Percentiles rank a stretch among this genome's conserved stretches.
Conservation (phyloP, 495 filamentous ascomycete genomes). For the Letharia lupina region DNA sequence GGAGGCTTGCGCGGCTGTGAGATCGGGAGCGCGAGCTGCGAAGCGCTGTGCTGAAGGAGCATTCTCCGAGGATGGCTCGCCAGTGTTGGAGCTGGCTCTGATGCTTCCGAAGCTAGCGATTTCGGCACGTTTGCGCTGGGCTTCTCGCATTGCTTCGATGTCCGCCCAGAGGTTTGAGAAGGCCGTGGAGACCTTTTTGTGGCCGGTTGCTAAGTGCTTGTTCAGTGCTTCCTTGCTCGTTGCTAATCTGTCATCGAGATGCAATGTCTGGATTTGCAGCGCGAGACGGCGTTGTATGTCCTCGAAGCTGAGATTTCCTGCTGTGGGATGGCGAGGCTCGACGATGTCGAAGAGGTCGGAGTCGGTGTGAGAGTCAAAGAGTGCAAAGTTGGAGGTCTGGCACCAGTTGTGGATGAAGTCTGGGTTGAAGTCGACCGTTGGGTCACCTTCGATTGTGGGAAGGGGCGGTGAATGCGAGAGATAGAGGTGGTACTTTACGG, state of each 20-base stretch:
- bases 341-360: conserved; percentile 89
- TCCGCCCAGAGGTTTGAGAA: conserved; percentile 85
- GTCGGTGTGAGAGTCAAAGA: conserved; percentile 73
- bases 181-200: conserved; percentile 72
- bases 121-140: conserved; percentile 61
- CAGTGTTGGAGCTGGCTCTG: conserved; percentile 23
- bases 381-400: conserved; percentile 76
- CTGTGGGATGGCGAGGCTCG: conserved; percentile 85
- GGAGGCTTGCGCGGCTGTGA: conserved; percentile 58
- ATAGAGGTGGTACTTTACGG: conserved; percentile 82
- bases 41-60: conserved; percentile 29
- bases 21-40: conserved; percentile 40
- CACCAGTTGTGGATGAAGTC: conserved; percentile 77
- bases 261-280: conserved; percentile 80
- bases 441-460: conserved; percentile 64
- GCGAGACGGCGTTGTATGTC: conserved; percentile 86
- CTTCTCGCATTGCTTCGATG: conserved; percentile 77
- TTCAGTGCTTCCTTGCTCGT: conserved; percentile 69
- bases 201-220: conserved; percentile 69
- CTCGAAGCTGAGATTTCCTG: conserved; percentile 89
- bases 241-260: conserved; percentile 76
- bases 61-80: conserved; percentile 10
- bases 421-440: conserved; percentile 65
- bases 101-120: conserved; percentile 34
- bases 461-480: conserved; percentile 35